Percentiles rank a stretch among this genome's conserved stretches.
Conservation (phyloP, 352 stramenopile genomes). For the Phytophthora boehmeriae region DNA sequence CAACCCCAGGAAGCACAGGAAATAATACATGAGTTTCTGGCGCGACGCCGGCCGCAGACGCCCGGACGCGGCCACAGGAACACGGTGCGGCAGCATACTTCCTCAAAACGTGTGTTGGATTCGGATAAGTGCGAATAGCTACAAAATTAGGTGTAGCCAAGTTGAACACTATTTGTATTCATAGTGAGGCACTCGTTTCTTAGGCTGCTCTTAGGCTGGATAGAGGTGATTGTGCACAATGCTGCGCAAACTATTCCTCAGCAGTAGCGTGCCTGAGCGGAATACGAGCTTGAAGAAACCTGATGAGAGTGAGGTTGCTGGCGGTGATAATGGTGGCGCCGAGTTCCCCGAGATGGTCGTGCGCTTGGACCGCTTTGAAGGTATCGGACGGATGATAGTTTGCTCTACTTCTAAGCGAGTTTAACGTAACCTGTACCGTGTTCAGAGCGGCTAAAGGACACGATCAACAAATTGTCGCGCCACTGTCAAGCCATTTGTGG, state of each 20-base stretch:
- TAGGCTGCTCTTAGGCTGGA: background rate
- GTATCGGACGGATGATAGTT: constrained; percentile 12
- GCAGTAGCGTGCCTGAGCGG: constrained; percentile 21
- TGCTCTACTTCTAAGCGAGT: background rate
- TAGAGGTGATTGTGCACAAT: constrained; percentile 20
- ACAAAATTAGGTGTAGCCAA: background rate
- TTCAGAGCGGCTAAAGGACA: constrained; percentile 43
- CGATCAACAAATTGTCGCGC: constrained; percentile 51
- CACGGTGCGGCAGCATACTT: constrained; percentile 39
- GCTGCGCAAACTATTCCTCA: constrained; percentile 64
- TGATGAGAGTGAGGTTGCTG: background rate
- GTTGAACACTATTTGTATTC: background rate
- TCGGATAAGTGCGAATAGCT: constrained; percentile 24
- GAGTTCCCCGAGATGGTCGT: constrained; percentile 36
- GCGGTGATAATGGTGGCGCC: constrained; percentile 5
- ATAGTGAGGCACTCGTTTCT: no score
- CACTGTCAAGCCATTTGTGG: constrained; percentile 64
- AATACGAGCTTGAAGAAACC: constrained; percentile 9
- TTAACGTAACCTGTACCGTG: constrained; percentile 6
- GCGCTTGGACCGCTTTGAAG: constrained; percentile 49
- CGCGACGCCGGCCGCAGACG: constrained; percentile 15
- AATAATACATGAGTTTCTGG: constrained; percentile 34
- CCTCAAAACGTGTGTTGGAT: background rate
- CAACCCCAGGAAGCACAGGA: constrained; percentile 34
- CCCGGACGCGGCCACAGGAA: constrained; percentile 19